Base-by-base conservation (phyloP, 2,329 filamentous ascomycete genomes). In the Pyrenophora seminiperda region DNA sequence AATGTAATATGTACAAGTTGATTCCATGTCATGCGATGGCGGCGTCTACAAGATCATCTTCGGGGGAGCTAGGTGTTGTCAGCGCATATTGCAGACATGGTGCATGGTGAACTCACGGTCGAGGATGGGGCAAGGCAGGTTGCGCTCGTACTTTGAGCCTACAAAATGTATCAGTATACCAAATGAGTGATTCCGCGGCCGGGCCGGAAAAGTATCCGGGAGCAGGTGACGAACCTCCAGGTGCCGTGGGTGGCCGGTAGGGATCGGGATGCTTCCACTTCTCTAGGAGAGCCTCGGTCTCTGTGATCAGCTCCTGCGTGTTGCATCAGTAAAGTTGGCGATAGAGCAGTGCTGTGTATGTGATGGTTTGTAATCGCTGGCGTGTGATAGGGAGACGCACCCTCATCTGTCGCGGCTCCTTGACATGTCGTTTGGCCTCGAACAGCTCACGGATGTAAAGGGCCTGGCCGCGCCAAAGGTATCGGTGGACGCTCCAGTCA, bases 261-360 rank as follows among this genome's bases (percentile, higher is more conserved):
- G 94, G 92, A 73, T 99, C 94, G 3, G 94, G 94, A 71, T 99
- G 94, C 78, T 97, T 97, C 93, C 93, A 99, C 75, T 87, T 89
- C 68, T 94, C 85, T 56, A 99, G 79, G 51, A 97, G 73, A 63
- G 88, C 88, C 75, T 97, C 92, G 4, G 94, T 93, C 77, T 97
- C 91, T 55, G 86, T 84, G 60, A 97, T 82, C 50, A 99, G 76
- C 41, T 85, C 85, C 94, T 99, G 60, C 41, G 31, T 24, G 32
- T 33, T 58, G 19, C 20, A 47, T 71, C 54, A 71, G 67, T 42
- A 33, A 48, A 18, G 34, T 44, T 36, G 45, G 11, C 41, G 13
- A 31, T 37, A 13, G 5, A 18, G 41, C 29, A n/a, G 22, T 39
- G 18, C 29, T 44, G n/a, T 47, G 31, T 38, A 37, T 37, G 5